A percentile compares a stretch with the other conserved stretches of the same genome.
Conservation (phyloP, 1,139 yeast species). For the Protomyces inundatus region DNA sequence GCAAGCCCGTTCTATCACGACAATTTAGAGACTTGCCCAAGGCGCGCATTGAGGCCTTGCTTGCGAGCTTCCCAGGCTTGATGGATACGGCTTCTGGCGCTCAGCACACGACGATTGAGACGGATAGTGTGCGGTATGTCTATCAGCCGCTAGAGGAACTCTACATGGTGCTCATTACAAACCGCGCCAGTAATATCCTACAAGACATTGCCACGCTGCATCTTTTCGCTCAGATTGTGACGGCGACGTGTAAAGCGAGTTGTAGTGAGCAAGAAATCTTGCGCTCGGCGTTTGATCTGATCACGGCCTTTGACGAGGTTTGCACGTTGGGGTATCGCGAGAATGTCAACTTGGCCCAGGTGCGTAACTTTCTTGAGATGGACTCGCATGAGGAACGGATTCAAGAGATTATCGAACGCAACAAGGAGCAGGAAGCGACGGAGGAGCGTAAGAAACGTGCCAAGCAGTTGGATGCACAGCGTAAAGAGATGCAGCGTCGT, state of each 20-base stretch:
- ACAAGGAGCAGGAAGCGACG: slow-evolving; percentile 93
- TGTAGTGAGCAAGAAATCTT: slow-evolving; percentile 76
- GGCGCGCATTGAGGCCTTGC: slow-evolving; percentile 78
- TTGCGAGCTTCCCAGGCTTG: slow-evolving; percentile 81
- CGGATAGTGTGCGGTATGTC: slow-evolving; percentile 84
- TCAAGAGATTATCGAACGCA: slow-evolving; percentile 89
- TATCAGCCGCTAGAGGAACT: slow-evolving; percentile 95
- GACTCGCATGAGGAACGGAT: slow-evolving; percentile 98
- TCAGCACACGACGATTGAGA: slow-evolving; percentile 93
- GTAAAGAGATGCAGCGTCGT: slow-evolving; percentile 71
- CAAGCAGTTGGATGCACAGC: slow-evolving; percentile 71
- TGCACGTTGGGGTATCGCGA: slow-evolving; percentile 87
- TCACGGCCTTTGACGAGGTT: slow-evolving; percentile 91
- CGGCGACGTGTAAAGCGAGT: slow-evolving; percentile 61
- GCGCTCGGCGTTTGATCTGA: slow-evolving; percentile 78
- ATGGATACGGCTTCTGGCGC: slow-evolving; percentile 61
- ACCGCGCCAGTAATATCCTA: slow-evolving; percentile 82
- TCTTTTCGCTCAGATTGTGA: slow-evolving; percentile 74
- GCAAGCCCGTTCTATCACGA: slow-evolving; percentile 87
- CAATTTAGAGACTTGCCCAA: slow-evolving; percentile 76
- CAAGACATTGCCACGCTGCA: slow-evolving; percentile 93
- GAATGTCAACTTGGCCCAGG: slow-evolving; percentile 73
- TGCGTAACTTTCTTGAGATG: slow-evolving; percentile 89
- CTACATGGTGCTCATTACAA: slow-evolving; percentile 85
- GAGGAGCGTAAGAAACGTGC: slow-evolving; percentile 97